phyloP scores from a whole-genome alignment of 768 basidiomycete genomes.

The Hemileccinum impolitum region DNA sequence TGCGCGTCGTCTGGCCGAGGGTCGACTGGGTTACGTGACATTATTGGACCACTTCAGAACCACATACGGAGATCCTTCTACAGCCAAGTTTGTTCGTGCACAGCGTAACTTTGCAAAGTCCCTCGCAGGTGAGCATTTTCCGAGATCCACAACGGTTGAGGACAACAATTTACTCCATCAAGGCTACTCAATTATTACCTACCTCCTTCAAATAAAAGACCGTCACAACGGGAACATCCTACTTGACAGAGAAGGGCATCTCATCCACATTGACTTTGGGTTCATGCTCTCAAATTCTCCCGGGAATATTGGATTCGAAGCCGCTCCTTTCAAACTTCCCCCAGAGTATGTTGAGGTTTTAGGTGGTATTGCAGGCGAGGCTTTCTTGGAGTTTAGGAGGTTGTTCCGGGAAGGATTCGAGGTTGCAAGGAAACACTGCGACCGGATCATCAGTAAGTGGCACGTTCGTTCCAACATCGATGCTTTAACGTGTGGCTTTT shows the following conservation, averaged over 20 bases:
- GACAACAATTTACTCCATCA: neutral
- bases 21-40: constrained; percentile 82
- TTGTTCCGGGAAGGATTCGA: constrained; percentile 94
- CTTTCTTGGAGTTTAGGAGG: constrained; percentile 79
- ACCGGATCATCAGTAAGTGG: constrained; percentile 83
- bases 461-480: neutral
- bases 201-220: constrained; percentile 96
- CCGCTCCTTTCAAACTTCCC: constrained; percentile 97
- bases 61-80: constrained; percentile 85
- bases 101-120: constrained; percentile 95
- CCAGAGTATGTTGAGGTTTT: constrained; percentile 95
- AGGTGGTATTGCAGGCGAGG: constrained; percentile 74
- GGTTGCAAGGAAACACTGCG: constrained; percentile 91
- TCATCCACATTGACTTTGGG: constrained; percentile 97
- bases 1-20: constrained; percentile 78
- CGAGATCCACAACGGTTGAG: neutral
- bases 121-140: constrained; percentile 56
- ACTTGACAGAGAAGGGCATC: constrained; percentile 89
- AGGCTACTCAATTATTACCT: constrained; percentile 96
- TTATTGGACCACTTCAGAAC: constrained; percentile 89
- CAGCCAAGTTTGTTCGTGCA: constrained; percentile 83
- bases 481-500: constrained; percentile 4
- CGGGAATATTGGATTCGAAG: constrained; percentile 97
- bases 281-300: constrained; percentile 98
- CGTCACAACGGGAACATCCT: constrained; percentile 98